Evolutionary conservation across 495 filamentous ascomycete genomes (phyloP), one percentile per base, ranked within the genome.

Genomic region (Aspergillus bertholletiae): DNA sequence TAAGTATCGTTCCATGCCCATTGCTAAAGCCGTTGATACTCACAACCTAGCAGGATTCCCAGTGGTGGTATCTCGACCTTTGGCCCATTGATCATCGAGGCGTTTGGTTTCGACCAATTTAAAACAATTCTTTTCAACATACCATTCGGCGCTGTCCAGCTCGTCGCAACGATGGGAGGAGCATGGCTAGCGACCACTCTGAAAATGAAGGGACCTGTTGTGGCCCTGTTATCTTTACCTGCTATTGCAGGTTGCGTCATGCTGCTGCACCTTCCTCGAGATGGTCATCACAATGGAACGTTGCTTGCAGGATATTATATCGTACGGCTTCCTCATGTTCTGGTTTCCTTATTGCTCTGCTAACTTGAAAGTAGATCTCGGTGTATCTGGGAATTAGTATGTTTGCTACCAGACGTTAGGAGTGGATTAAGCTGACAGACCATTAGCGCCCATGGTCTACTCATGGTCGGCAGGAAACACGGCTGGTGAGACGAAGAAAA

Each of bases 41-140:
- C 41, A 64, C 50, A 26, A 40, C 44, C 59, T 5, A 65, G 55
- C 49, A 84, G 83, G 1, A 80, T 86, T 39, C 81, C 83, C 5
- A 82, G 78, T 45, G 82, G 83, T 12, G 83, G 84, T 11, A 84
- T 86, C 40, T 73, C 78, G 8, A 84, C 82, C 0, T 86, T 86
- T 57, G 84, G 84, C 1, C 81, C 79, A n/a, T 72, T 87, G 37
- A 86, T 86, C 45, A 72, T 87, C 27, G 70, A 81, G 51, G 72
- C 77, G 8, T 87, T 87, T 58, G 84, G 83, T 6, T 86, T 79
- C 60, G 72, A 76, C 51, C 68, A 74, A 26, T 84, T 85, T 53
- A 73, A 78, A 23, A 83, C 84, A 0, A 84, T 86, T 40, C 73
- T 86, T 9, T 83, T 86, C 69, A 86, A 84, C 61, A 83, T 86